Percentiles rank a stretch among this genome's conserved stretches.
Conservation (phyloP, 2,329 filamentous ascomycete genomes). For the Aspergillus quadricinctus region DNA sequence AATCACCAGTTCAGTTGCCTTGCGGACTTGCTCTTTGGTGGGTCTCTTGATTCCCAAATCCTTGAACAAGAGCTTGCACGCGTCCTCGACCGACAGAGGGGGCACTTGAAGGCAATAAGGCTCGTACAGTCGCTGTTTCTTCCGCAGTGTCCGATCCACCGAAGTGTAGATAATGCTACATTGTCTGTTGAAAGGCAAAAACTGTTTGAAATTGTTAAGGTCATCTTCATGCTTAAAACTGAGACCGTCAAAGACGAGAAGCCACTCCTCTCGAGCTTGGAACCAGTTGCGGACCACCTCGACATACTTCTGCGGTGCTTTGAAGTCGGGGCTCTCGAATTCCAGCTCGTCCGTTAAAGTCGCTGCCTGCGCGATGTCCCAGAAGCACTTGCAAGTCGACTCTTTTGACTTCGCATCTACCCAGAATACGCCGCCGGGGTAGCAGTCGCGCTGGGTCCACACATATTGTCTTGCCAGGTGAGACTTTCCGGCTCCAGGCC, state of each 20-base stretch:
- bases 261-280: constrained; percentile 58
- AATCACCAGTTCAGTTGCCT: constrained; percentile 59
- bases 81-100: constrained; percentile 53
- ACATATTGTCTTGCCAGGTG: constrained; percentile 66
- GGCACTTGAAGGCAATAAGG: constrained; percentile 55
- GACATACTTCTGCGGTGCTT: constrained; percentile 49
- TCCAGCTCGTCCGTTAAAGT: constrained; percentile 45
- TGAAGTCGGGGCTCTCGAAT: constrained; percentile 32
- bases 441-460: constrained; percentile 55
- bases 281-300: constrained; percentile 60
- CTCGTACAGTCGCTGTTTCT: constrained; percentile 58
- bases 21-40: constrained; percentile 50
- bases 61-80: constrained; percentile 57
- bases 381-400: constrained; percentile 59
- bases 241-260: constrained; percentile 64
- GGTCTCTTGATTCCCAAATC: constrained; percentile 59
- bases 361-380: constrained; percentile 60
- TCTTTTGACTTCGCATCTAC: constrained; percentile 58
- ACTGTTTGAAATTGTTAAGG: constrained; percentile 49
- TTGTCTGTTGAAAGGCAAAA: constrained; percentile 60
- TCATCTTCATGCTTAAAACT: constrained; percentile 55
- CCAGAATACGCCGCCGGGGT: constrained; percentile 67
- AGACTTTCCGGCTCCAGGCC: constrained; percentile 65
- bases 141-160: constrained; percentile 53
- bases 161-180: constrained; percentile 67